Conservation (phyloP, 805 yeast genomes). For the Metschnikowia peoriensis region DNA sequence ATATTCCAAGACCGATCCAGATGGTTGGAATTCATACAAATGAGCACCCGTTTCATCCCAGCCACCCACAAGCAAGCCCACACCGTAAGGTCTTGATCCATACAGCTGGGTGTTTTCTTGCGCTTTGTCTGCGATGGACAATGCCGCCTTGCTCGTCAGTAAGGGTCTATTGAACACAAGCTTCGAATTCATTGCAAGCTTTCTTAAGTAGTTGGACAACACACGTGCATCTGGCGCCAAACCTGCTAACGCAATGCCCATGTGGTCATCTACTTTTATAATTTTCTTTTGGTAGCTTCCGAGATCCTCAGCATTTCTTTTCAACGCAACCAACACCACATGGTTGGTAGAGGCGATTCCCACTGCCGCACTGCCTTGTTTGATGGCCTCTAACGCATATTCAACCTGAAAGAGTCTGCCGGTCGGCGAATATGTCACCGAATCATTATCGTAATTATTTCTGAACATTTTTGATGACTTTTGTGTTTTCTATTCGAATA, state of each 20-base stretch:
- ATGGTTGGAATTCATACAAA: conserved; percentile 90
- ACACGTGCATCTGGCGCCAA: conserved; percentile 98
- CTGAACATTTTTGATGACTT: conserved; percentile 61
- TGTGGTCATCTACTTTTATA: conserved; percentile 85
- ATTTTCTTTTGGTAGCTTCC: conserved; percentile 96
- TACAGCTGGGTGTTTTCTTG: conserved; percentile 94
- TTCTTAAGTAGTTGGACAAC: conserved; percentile 81
- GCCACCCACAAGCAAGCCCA: conserved; percentile 87
- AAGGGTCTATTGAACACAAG: conserved; percentile 85
- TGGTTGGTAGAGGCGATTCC: conserved; percentile 84
- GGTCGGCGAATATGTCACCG: conserved; percentile 95
- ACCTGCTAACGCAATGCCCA: conserved; percentile 96
- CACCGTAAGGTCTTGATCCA: conserved; percentile 98
- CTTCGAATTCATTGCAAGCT: conserved; percentile 85
- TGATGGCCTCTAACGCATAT: conserved; percentile 85
- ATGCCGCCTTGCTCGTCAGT: conserved; percentile 78
- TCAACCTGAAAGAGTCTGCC: conserved; percentile 89
- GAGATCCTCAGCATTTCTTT: conserved; percentile 94
- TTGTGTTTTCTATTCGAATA: background rate
- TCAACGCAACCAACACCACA: conserved; percentile 90
- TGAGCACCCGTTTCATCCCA: conserved; percentile 94
- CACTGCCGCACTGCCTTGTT: conserved; percentile 96
- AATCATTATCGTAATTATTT: conserved; percentile 97
- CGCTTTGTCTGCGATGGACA: conserved; percentile 91
- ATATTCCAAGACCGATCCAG: conserved; percentile 90